Evolutionary conservation across 306 rosid genomes (phyloP), one percentile per base, ranked within the genome.

Genomic region (Glycine soja): DNA sequence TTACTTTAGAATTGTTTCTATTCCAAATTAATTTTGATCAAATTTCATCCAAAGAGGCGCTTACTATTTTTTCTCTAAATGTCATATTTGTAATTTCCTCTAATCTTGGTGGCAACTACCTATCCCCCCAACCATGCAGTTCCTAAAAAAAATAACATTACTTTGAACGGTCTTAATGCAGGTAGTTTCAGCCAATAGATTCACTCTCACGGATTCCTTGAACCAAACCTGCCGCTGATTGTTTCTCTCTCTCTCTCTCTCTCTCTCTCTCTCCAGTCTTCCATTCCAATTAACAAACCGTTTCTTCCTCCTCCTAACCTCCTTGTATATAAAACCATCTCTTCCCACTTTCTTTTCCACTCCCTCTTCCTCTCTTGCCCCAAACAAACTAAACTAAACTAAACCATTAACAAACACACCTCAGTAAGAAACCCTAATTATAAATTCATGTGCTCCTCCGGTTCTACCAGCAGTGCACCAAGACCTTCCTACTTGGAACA

Each of bases 111-210:
- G 42, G 46, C 43, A 83, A 47, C 6, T 74, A 4, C 12, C 16
- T 42, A 54, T 0, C 0, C 3, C 52, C 0, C 0, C 6, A 79
- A 45, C n/a, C 4, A 46, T 14, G 4, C 14, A 12, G 4, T 7
- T 54, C 3, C 13, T 62, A 24, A 34, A 68, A 42, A 61, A 48
- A 61, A 8, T 14, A 9, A 2, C 2, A 3, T 1, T 7, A n/a
- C 38, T 52, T 72, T 76, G 77, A 75, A 76, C 66, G 58, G 78
- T 30, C 15, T 42, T 81, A 82, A 82, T 85, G 90, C 73, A 80
- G 87, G 95, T 74, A 58, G 77, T 84, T 81, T 74, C 45, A 74
- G 93, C 97, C 95, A 88, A 89, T 90, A 88, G 98, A 89, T 90
- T 90, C 89, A 56, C 79, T 2, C 53, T 79, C 87, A 84, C 90